phyloP scores from a whole-genome alignment of 176 grass and related monocot species.

The Oryza glumipatula region DNA sequence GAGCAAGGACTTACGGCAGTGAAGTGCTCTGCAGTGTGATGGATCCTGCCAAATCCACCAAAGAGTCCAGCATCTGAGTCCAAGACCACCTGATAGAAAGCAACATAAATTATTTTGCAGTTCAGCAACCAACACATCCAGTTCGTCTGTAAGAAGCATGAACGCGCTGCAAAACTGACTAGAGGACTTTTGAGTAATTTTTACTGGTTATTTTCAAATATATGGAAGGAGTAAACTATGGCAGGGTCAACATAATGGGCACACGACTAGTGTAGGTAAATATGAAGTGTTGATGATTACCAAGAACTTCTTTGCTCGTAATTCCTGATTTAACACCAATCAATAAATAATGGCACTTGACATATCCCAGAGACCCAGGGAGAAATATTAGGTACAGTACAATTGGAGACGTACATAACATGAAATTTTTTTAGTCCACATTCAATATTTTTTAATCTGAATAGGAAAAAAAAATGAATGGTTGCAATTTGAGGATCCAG shows the following conservation, averaged over 20 bases:
- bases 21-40: conserved; percentile 83
- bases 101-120: conserved; percentile 15
- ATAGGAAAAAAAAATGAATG: neutral
- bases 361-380: neutral
- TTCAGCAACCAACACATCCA: conserved; percentile 14
- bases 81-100: conserved; percentile 69
- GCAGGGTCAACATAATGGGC: neutral
- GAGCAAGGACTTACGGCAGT: conserved; percentile 59
- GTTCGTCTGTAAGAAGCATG: conserved; percentile 23
- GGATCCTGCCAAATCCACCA: conserved; percentile 84
- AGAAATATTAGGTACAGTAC: neutral
- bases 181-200: conserved; percentile 5
- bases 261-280: neutral
- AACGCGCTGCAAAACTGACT: conserved; percentile 22
- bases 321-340: conserved; percentile 1
- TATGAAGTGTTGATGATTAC: neutral
- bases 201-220: neutral
- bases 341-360: neutral
- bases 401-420: neutral
- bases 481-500: neutral
- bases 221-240: conserved; percentile 19
- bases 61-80: conserved; percentile 92
- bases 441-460: neutral
- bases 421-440: neutral
- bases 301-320: neutral